Evolutionary conservation across 768 basidiomycete genomes (phyloP).

Genomic region (Auriculariales sp.): DNA sequence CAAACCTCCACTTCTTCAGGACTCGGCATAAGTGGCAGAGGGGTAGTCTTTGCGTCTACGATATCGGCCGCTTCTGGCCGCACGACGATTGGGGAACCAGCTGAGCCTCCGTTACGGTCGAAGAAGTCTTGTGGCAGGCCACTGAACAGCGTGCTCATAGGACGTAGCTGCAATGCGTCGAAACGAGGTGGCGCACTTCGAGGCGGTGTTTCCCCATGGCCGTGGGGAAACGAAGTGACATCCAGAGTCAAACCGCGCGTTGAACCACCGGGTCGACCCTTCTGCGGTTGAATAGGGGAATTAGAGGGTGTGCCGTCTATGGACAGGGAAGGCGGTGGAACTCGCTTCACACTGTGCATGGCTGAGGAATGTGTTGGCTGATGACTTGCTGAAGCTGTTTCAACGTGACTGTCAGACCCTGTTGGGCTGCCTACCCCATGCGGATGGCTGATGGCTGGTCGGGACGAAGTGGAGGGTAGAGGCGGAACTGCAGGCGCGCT

Average conservation of each 20-base stretch:
- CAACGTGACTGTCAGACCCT: background rate
- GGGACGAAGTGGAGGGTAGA: background rate
- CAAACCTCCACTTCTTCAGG: constrained; percentile 39
- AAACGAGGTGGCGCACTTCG: constrained; percentile 64
- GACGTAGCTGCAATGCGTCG: constrained; percentile 52
- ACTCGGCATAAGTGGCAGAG: no score
- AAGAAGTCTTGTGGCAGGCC: constrained; percentile 36
- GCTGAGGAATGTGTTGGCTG: background rate
- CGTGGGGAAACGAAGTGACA: background rate
- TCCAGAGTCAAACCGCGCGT: background rate
- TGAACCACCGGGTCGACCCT: background rate
- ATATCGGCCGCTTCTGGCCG: constrained; percentile 34
- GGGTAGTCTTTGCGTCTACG: no score
- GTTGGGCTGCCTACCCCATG: background rate
- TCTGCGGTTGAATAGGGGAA: background rate
- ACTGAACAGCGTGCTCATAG: constrained; percentile 64
- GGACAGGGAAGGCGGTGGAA: background rate
- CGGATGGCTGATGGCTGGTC: background rate
- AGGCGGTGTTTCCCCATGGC: constrained; percentile 15
- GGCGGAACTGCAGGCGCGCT: constrained; percentile 42
- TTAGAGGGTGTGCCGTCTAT: background rate
- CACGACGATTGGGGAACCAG: constrained; percentile 22
- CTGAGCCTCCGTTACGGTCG: constrained; percentile 9
- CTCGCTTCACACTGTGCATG: no score
- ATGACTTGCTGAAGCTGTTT: background rate